phyloP scores from a whole-genome alignment of 2,329 filamentous ascomycete genomes.

The Fusarium sp. region DNA sequence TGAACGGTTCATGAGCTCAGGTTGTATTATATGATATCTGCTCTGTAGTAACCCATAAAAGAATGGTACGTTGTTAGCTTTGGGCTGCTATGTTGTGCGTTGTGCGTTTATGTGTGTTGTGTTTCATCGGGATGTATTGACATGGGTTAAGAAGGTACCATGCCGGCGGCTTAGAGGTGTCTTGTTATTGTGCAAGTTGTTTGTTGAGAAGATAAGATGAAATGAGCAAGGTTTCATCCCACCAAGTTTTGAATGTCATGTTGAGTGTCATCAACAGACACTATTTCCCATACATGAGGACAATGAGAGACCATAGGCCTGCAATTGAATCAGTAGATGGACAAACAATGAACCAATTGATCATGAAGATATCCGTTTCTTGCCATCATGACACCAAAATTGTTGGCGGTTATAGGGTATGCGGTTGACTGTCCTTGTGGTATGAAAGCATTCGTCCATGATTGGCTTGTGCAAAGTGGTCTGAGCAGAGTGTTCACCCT shows the following conservation, averaged over 20 bases:
- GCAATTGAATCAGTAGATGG: not conserved
- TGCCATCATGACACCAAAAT: not conserved
- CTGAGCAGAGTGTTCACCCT: not conserved
- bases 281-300: not conserved
- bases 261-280: not conserved
- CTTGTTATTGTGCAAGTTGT: not conserved
- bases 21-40: conserved; percentile 8
- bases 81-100: not conserved
- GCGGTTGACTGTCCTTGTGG: not conserved
- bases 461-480: not conserved
- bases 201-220: not conserved
- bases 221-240: not conserved
- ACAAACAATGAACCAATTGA: not conserved
- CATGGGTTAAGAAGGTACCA: not conserved
- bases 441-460: not conserved
- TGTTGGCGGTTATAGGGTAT: not conserved
- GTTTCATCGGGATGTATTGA: not conserved
- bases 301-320: not conserved
- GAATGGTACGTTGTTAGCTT: not conserved
- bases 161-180: not conserved
- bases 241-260: not conserved
- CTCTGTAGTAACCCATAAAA: conserved; percentile 4
- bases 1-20: conserved; percentile 1
- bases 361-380: not conserved
- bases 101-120: not conserved